These are phyloP conservation scores for Neobulgaria alba DNA, from an alignment of 2,329 filamentous ascomycete genomes.

Conservation along the genomic window DNA sequence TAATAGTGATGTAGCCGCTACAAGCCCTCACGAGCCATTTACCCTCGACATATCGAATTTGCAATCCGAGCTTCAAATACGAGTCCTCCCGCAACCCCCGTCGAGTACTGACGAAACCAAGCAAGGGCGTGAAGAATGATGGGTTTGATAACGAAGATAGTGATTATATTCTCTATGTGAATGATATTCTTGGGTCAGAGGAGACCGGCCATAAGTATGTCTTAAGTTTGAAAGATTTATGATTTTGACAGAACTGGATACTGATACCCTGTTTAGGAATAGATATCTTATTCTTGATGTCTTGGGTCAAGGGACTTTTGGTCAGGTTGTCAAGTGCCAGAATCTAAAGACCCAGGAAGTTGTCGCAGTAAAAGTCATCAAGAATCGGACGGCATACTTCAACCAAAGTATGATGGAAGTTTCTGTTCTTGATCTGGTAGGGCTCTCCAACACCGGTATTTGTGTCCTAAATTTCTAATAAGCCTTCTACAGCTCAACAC, in stretches of 20 bases:
- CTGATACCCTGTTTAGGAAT: slow-evolving; percentile 49
- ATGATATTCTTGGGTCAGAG: slow-evolving; percentile 95
- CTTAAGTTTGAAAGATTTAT: slow-evolving; percentile 18
- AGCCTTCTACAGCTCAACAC: slow-evolving; percentile 66
- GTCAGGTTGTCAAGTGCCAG: slow-evolving; percentile 97
- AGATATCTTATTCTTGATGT: slow-evolving; percentile 96
- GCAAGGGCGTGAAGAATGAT: slow-evolving; percentile 97
- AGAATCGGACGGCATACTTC: slow-evolving; percentile 98
- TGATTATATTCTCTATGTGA: slow-evolving; percentile 98
- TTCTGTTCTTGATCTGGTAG: slow-evolving; percentile 86
- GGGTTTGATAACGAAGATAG: slow-evolving; percentile 98
- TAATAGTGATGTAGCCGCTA: slow-evolving; percentile 54
- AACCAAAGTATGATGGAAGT: slow-evolving; percentile 99
- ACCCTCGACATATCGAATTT: slow-evolving; percentile 93
- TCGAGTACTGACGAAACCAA: slow-evolving; percentile 92
- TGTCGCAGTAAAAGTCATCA: slow-evolving; percentile 97
- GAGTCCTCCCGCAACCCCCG: slow-evolving; percentile 95
- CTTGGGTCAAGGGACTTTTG: slow-evolving; percentile 93
- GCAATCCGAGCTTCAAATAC: slow-evolving; percentile 97
- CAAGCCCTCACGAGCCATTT: slow-evolving; percentile 92
- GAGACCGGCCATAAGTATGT: slow-evolving; percentile 92
- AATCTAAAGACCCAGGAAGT: slow-evolving; percentile 98
- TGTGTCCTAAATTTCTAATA: slow-evolving; percentile 9
- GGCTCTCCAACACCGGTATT: slow-evolving; percentile 23
- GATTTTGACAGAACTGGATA: slow-evolving; percentile 12